phyloP scores from a whole-genome alignment of 169 alveolate species.

The Plasmodium gonderi region DNA sequence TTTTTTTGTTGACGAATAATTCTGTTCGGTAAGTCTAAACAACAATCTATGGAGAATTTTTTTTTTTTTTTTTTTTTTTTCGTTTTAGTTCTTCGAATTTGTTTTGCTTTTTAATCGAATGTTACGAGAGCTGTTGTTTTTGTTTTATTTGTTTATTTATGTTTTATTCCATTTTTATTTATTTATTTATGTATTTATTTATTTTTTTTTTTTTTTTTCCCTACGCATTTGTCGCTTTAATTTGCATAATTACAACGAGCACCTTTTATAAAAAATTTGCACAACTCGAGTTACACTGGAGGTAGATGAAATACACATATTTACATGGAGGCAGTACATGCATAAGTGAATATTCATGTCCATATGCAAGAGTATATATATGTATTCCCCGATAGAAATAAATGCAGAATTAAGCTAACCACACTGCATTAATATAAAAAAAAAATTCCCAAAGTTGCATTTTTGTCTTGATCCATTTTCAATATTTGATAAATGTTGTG shows the following conservation, averaged over 20 bases:
- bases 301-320: neutral
- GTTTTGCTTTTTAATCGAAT: neutral
- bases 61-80: neutral
- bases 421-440: neutral
- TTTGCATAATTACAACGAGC: neutral
- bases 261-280: neutral
- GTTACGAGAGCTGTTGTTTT: neutral
- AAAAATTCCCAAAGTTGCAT: neutral
- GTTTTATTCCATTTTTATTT: too few relatives aligned
- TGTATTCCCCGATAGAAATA: neutral
- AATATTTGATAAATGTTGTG: neutral
- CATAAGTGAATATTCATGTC: neutral
- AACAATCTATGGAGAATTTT: neutral
- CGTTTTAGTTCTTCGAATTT: neutral
- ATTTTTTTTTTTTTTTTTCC: neutral
- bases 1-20: neutral
- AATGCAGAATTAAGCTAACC: neutral
- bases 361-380: neutral
- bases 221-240: neutral
- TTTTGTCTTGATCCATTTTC: neutral
- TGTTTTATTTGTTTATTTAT: neutral
- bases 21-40: neutral
- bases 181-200: too few relatives aligned
- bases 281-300: neutral
- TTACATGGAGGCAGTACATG: neutral